These are phyloP conservation scores for Plenodomus tracheiphilus DNA, from an alignment of 2,329 filamentous ascomycete genomes.

Conservation along the genomic window DNA sequence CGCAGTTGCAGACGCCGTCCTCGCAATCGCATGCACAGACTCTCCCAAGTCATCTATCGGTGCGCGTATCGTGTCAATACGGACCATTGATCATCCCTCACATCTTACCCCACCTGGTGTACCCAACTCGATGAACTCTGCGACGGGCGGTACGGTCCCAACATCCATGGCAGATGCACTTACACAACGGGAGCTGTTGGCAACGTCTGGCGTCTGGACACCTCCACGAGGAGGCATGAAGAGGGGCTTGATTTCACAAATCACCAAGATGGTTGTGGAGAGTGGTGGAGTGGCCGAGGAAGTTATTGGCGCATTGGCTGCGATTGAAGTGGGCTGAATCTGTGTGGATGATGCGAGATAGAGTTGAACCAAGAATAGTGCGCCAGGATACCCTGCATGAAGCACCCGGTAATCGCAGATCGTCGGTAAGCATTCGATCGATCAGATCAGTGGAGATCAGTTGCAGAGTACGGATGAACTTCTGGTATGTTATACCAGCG, in stretches of 20 bases:
- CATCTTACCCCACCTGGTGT: constrained; percentile 54
- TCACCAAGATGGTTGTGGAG: constrained; percentile 76
- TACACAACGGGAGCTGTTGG: constrained; percentile 58
- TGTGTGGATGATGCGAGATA: no score
- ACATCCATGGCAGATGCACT: constrained; percentile 46
- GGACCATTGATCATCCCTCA: constrained; percentile 55
- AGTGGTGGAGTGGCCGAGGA: constrained; percentile 82
- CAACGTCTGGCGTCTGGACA: constrained; percentile 75
- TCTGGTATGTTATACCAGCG: no score
- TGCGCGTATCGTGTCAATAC: constrained; percentile 49
- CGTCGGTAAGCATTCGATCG: no score
- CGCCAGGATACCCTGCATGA: no score
- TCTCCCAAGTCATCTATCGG: constrained; percentile 22
- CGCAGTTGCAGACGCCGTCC: constrained; percentile 84
- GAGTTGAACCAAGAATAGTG: no score
- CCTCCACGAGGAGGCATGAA: constrained; percentile 83
- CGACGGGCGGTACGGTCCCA: constrained; percentile 47
- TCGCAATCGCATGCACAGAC: constrained; percentile 77
- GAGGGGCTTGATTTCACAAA: constrained; percentile 69
- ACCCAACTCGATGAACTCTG: constrained; percentile 52
- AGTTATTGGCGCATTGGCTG: constrained; percentile 78
- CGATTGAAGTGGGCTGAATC: constrained; percentile 61
- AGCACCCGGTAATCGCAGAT: no score
- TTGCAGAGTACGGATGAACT: no score
- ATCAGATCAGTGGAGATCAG: no score